phyloP scores from a whole-genome alignment of 371 early-diverging fungal genomes.

The Apophysomyces ossiformis region DNA sequence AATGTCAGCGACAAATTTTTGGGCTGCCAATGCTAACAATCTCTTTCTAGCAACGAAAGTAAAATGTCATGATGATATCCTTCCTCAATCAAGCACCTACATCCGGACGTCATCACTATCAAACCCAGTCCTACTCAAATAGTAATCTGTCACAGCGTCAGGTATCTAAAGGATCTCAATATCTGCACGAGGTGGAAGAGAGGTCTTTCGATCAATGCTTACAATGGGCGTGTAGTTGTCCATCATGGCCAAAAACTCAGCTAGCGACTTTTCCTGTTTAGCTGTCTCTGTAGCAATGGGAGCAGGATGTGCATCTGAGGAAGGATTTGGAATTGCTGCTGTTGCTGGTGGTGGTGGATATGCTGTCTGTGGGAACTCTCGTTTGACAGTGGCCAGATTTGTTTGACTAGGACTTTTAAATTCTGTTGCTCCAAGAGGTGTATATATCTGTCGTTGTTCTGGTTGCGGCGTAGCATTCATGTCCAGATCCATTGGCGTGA shows the following conservation, averaged over 20 bases:
- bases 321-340: not conserved
- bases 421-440: conserved; percentile 13
- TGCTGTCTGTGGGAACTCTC: conserved; percentile 3
- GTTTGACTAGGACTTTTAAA: conserved; percentile 29
- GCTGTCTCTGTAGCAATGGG: conserved; percentile 43
- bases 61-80: not conserved
- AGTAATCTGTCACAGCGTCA: conserved; percentile 96
- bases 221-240: conserved; percentile 90
- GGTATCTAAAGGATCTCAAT: conserved; percentile 78
- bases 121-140: conserved; percentile 92
- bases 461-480: conserved; percentile 22
- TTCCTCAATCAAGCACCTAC: conserved; percentile 47
- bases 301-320: not conserved
- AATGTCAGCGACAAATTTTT: conserved; percentile 95
- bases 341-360: conserved; percentile 18
- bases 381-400: conserved; percentile 3
- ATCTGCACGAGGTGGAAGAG: not conserved
- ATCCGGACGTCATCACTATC: conserved; percentile 90
- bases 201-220: conserved; percentile 22
- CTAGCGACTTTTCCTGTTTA: conserved; percentile 74
- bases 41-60: conserved; percentile 66
- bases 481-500: conserved; percentile 31
- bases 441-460: conserved; percentile 24
- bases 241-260: conserved; percentile 87
- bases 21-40: conserved; percentile 88